Base-by-base conservation (phyloP, 2,329 filamentous ascomycete genomes). In the Mycocentrospora acerina region DNA sequence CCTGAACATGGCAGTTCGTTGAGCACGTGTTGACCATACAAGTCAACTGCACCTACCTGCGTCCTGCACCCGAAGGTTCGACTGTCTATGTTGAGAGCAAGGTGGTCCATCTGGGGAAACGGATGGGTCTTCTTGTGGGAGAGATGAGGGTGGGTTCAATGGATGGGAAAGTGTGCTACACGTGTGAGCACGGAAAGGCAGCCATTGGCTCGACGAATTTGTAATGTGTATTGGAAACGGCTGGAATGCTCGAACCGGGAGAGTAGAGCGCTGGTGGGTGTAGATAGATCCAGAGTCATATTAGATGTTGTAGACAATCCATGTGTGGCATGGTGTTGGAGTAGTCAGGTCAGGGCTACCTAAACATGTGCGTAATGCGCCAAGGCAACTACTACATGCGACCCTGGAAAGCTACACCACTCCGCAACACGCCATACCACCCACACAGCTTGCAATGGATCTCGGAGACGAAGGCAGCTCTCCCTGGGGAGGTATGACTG, bases 41-140 rank as follows among this genome's bases (percentile, higher is more conserved):
- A 35, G 54, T 76, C 44, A 74, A 68, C 48, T 72, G 72, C 32
- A 72, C 67, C 3, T 76, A 74, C 43, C 42, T 76, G 25, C 51
- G 70, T 9, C 71, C 71, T 4, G 68, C 68, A 18, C 54, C 61
- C 4, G 57, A 68, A 33, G 73, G 72, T 1, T 49, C 64, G 19
- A 64, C 64, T 35, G 39, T 74, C 12, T 53, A 62, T 19, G 59
- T 74, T 17, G 71, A 73, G 46, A 68, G 69, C 42, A 67, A 72
- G 53, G 66, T 74, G 4, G 64, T 74, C 39, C 62, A 70, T 54
- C 51, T 71, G 18, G 72, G 72, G 8, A 71, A 69, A 55, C 59
- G 56, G 9, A 51, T 72, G 43, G 70, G 66, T 2, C 49, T 69
- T 7, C 55, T 66, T 13, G 66, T 57, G 42, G 73, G 69, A 2